Evolutionary conservation across 176 grass and related monocot genomes (phyloP).

Genomic region (Eleusine coracana): DNA sequence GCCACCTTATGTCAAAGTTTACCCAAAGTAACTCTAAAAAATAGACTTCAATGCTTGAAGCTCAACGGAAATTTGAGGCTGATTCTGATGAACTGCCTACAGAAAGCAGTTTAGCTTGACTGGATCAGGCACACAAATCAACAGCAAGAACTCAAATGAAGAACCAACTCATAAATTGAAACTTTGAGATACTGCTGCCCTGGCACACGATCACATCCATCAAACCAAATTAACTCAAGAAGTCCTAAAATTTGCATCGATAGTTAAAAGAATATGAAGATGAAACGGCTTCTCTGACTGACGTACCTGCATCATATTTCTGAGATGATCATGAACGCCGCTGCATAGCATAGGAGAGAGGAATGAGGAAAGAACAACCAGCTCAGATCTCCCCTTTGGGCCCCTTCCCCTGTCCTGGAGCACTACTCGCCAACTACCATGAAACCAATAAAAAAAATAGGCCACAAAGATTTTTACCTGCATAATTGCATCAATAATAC

Average conservation of each 20-base stretch:
- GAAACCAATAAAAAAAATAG: slow-evolving; percentile 47
- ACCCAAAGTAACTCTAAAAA: background rate
- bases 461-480: slow-evolving; percentile 23
- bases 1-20: background rate
- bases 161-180: background rate
- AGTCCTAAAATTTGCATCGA: background rate
- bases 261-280: slow-evolving; percentile 21
- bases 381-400: slow-evolving; percentile 32
- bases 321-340: background rate
- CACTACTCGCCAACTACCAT: slow-evolving; percentile 49
- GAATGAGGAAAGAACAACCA: slow-evolving; percentile 30
- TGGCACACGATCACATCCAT: slow-evolving; percentile 22
- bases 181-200: background rate
- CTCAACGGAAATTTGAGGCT: background rate
- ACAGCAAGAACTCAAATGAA: slow-evolving; percentile 5
- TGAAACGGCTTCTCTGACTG: background rate
- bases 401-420: slow-evolving; percentile 6
- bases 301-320: slow-evolving; percentile 38
- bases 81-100: background rate
- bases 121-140: background rate
- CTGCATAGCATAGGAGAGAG: slow-evolving; percentile 4
- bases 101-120: background rate
- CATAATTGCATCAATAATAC: slow-evolving; percentile 24
- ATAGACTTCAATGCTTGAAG: background rate
- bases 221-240: slow-evolving; percentile 29